A percentile compares a stretch with the other conserved stretches of the same genome.
phyloP scores from a whole-genome alignment of 257 asterid species.

The Solanum habrochaites region DNA sequence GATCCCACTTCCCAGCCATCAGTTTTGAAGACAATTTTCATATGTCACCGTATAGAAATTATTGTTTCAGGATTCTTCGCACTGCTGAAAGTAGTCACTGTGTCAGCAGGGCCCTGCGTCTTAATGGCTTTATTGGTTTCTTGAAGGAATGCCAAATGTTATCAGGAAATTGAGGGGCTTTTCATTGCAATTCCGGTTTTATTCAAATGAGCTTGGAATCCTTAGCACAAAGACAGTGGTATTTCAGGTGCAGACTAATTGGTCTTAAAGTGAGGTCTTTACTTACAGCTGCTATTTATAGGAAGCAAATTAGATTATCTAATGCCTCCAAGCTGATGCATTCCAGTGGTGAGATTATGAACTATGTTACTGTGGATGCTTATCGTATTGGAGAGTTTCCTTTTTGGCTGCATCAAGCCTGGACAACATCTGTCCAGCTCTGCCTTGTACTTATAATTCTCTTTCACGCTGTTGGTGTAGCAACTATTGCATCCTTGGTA shows the following conservation, averaged over 20 bases:
- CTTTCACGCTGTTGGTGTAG: background rate
- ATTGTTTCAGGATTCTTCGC: slow-evolving; percentile 37
- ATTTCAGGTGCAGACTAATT: slow-evolving; percentile 50
- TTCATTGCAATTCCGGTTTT: slow-evolving; percentile 42
- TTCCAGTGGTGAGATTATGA: slow-evolving; percentile 15
- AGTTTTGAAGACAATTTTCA: slow-evolving; percentile 39
- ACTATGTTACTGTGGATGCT: slow-evolving; percentile 9
- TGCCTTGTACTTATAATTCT: slow-evolving; percentile 1
- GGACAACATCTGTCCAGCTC: slow-evolving; percentile 29
- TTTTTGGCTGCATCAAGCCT: slow-evolving; percentile 7
- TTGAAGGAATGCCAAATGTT: slow-evolving; percentile 33
- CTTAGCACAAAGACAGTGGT: slow-evolving; percentile 65
- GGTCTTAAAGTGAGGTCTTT: slow-evolving; percentile 3
- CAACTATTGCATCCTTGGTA: slow-evolving; percentile 2
- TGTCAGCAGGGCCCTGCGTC: slow-evolving; percentile 82
- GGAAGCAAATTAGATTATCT: slow-evolving; percentile 3
- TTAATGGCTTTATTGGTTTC: slow-evolving; percentile 61
- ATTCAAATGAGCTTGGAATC: slow-evolving; percentile 65
- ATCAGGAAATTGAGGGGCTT: slow-evolving; percentile 43
- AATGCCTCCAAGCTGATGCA: background rate
- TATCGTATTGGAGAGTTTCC: slow-evolving; percentile 11
- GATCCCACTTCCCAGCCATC: slow-evolving; percentile 45
- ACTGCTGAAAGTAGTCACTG: slow-evolving; percentile 36
- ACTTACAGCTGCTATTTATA: slow-evolving; percentile 8
- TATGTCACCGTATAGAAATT: slow-evolving; percentile 31